phyloP scores from a whole-genome alignment of 164 flowering plant species.

The Aristolochia contorta region DNA sequence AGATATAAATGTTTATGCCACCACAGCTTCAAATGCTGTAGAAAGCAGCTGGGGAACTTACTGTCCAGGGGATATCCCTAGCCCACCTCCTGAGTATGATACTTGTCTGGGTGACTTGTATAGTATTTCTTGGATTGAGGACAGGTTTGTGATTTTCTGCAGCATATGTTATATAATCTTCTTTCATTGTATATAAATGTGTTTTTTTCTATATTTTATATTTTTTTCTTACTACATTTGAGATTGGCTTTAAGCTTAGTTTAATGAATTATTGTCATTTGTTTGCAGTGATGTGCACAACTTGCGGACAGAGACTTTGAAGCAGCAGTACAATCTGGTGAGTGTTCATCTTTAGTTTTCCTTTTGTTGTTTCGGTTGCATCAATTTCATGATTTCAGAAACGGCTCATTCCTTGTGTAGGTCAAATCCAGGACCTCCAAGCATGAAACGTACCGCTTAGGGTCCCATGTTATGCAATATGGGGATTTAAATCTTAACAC shows the following conservation, averaged over 20 bases:
- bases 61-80: constrained; percentile 65
- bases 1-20: constrained; percentile 77
- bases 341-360: constrained; percentile 5
- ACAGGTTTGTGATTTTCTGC: constrained; percentile 35
- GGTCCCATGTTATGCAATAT: constrained; percentile 91
- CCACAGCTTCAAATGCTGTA: constrained; percentile 76
- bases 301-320: constrained; percentile 58
- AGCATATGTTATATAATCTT: too few relatives aligned
- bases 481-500: constrained; percentile 50
- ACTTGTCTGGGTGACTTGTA: constrained; percentile 91
- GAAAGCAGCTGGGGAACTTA: constrained; percentile 93
- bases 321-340: constrained; percentile 90
- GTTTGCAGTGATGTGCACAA: constrained; percentile 73
- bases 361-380: background rate
- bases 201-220: background rate
- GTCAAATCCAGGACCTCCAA: constrained; percentile 60
- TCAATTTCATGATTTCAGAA: background rate
- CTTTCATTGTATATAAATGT: background rate
- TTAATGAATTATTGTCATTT: background rate
- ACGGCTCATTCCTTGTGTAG: constrained; percentile 22
- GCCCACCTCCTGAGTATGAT: constrained; percentile 70
- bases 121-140: constrained; percentile 95
- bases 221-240: constrained; percentile 9
- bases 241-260: too few relatives aligned
- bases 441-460: constrained; percentile 23